Evolutionary conservation across 176 grass and related monocot genomes (phyloP).

Genomic region (Luzula sylvatica): DNA sequence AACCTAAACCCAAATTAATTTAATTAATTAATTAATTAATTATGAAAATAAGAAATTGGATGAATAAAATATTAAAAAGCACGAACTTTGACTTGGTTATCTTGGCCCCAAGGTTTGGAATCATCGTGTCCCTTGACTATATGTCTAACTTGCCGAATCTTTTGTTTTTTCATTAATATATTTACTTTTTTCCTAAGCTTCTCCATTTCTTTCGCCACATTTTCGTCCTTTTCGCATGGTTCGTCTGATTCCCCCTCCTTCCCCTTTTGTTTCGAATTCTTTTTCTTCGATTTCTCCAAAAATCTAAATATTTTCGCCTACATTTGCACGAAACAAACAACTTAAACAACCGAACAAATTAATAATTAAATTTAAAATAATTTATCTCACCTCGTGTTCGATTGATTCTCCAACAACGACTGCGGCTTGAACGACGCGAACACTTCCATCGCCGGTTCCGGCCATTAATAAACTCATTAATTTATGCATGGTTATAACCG

Average conservation of each 20-base stretch:
- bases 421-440: slow-evolving; percentile 56
- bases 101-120: slow-evolving; percentile 86
- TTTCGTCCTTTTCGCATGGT: slow-evolving; percentile 23
- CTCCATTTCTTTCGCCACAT: slow-evolving; percentile 33
- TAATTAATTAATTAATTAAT: slow-evolving; percentile 14
- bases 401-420: slow-evolving; percentile 58
- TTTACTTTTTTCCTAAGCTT: slow-evolving; percentile 77
- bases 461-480: slow-evolving; percentile 91
- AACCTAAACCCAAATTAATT: slow-evolving; percentile 42
- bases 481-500: slow-evolving; percentile 97
- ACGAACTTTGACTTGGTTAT: slow-evolving; percentile 71
- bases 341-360: too few species aligned
- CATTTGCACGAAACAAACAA: slow-evolving; percentile 12
- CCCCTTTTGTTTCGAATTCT: slow-evolving; percentile 34
- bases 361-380: too few species aligned
- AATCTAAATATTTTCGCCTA: slow-evolving; percentile 82
- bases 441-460: slow-evolving; percentile 39
- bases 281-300: slow-evolving; percentile 83
- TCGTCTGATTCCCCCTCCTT: slow-evolving; percentile 34
- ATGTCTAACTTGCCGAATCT: slow-evolving; percentile 40
- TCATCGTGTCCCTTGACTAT: slow-evolving; percentile 70
- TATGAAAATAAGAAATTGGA: too few species aligned
- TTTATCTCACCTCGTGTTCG: slow-evolving; percentile 65
- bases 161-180: slow-evolving; percentile 81
- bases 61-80: not conserved